Base-by-base conservation (phyloP, 768 basidiomycete species). In the Mycena amicta region DNA sequence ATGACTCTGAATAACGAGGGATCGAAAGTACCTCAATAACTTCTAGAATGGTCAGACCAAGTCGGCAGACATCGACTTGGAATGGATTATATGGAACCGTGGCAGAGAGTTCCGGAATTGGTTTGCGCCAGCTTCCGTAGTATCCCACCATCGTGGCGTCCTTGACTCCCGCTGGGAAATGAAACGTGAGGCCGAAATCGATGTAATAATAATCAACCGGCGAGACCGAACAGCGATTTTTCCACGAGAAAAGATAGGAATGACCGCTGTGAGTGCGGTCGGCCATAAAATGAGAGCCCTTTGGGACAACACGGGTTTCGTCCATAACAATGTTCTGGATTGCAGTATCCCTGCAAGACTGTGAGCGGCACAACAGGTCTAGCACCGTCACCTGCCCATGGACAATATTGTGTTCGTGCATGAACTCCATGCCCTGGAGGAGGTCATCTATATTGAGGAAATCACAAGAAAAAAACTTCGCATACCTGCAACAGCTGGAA, bases 141-240 rank as follows among this genome's bases (percentile, higher is more conserved):
- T n/a, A n/a, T n/a, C n/a, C n/a, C n/a, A n/a, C n/a, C n/a, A n/a
- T n/a, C n/a, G n/a, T n/a, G n/a, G n/a, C n/a, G n/a, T n/a, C n/a
- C n/a, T n/a, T n/a, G n/a, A n/a, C n/a, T n/a, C n/a, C n/a, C n/a
- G n/a, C n/a, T n/a, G n/a, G n/a, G n/a, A 37, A 37, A 37, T 37
- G 33, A 43, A 69, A 69, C 8, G 68, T 62, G 4, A 64, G 47
- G 15, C 66, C 67, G 43, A 69, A 72, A 43, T 73, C 70, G 22
- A 69, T 69, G 37, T 69, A 63, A 41, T 65, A 71, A 29, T 72
- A 72, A 20, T 59, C 63, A 15, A 70, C 51, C 16, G 70, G 67
- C 2, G 53, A 43, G 8, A 68, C 64, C 5, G 62, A 55, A 31
- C 68, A 62, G 5, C 66, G 62, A 22, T 57, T 56, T 4, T 18